Conservation (phyloP, 2,329 filamentous ascomycete species). For the Arthrobotrys megalospora region DNA sequence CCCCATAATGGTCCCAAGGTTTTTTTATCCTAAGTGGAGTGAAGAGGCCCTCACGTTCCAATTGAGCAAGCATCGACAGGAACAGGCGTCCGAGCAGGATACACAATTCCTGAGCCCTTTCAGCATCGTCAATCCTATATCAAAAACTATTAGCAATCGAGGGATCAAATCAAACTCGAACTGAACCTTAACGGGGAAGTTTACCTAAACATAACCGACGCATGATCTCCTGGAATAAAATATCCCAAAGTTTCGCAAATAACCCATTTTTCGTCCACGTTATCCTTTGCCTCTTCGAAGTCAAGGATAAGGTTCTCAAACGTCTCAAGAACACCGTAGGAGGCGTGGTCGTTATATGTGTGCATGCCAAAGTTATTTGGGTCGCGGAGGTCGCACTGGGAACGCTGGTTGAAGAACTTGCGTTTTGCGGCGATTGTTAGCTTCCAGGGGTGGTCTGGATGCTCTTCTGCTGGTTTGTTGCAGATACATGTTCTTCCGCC, state of each 20-base stretch:
- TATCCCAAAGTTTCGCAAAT: constrained; percentile 68
- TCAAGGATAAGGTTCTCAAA: constrained; percentile 69
- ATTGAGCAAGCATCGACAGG: constrained; percentile 67
- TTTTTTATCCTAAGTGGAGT: constrained; percentile 66
- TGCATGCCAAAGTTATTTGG: constrained; percentile 69
- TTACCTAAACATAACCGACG: constrained; percentile 62
- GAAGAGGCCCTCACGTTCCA: constrained; percentile 66
- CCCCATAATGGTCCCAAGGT: constrained; percentile 68
- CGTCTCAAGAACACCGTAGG: constrained; percentile 68
- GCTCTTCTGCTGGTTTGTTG: constrained; percentile 64
- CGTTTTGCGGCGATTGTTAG: constrained; percentile 65
- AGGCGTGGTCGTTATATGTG: constrained; percentile 68
- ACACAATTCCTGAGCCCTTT: constrained; percentile 60
- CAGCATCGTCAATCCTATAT: constrained; percentile 65
- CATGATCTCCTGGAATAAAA: constrained; percentile 63
- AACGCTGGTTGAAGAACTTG: constrained; percentile 64
- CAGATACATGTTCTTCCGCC: constrained; percentile 66
- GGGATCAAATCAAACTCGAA: neutral
- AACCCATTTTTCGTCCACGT: constrained; percentile 68
- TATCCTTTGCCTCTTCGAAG: constrained; percentile 66
- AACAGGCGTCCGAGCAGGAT: constrained; percentile 66
- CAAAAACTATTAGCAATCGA: constrained; percentile 6
- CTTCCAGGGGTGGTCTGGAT: constrained; percentile 66
- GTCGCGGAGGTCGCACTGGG: constrained; percentile 63
- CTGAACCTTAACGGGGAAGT: constrained; percentile 2